phyloP scores from a whole-genome alignment of 2,329 filamentous ascomycete species.

The Clonostachys rhizophaga region DNA sequence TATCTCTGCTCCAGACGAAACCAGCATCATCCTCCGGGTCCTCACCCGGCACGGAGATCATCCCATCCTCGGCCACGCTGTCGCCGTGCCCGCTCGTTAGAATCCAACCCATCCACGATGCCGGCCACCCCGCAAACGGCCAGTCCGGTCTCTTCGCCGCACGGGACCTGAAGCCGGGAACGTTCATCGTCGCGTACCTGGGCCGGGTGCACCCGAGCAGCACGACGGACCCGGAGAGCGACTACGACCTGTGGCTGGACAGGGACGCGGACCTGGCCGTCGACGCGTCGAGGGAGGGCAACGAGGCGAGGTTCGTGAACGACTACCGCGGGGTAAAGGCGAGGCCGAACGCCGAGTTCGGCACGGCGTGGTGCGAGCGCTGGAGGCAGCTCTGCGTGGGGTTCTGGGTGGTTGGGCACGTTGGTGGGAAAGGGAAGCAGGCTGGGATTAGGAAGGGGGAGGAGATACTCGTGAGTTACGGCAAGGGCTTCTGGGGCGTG shows the following conservation, averaged over 20 bases:
- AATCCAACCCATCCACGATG: constrained; percentile 46
- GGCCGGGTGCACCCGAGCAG: constrained; percentile 48
- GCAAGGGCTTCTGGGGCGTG: constrained; percentile 61
- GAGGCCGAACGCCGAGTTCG: constrained; percentile 54
- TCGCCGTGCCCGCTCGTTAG: constrained; percentile 46
- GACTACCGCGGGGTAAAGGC: constrained; percentile 57
- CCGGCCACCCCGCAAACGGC: constrained; percentile 50
- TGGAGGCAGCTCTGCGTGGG: constrained; percentile 50
- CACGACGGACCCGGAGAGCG: constrained; percentile 22
- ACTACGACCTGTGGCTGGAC: constrained; percentile 64
- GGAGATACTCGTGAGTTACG: constrained; percentile 63
- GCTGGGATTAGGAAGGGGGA: constrained; percentile 49
- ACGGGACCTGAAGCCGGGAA: constrained; percentile 44
- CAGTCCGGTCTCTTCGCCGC: constrained; percentile 59
- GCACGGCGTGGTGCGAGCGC: constrained; percentile 49
- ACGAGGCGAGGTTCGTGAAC: constrained; percentile 63
- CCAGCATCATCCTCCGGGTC: constrained; percentile 6
- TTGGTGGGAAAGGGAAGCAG: constrained; percentile 17
- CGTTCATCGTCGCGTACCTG: constrained; percentile 57
- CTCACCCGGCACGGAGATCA: constrained; percentile 12
- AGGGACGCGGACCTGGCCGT: constrained; percentile 51
- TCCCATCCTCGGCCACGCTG: constrained; percentile 24
- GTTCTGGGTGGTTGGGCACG: constrained; percentile 43
- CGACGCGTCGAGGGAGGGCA: constrained; percentile 53
- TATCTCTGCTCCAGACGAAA: constrained; percentile 26